Conservation (phyloP, 2,329 filamentous ascomycete genomes). For the Calycina herbarum region DNA sequence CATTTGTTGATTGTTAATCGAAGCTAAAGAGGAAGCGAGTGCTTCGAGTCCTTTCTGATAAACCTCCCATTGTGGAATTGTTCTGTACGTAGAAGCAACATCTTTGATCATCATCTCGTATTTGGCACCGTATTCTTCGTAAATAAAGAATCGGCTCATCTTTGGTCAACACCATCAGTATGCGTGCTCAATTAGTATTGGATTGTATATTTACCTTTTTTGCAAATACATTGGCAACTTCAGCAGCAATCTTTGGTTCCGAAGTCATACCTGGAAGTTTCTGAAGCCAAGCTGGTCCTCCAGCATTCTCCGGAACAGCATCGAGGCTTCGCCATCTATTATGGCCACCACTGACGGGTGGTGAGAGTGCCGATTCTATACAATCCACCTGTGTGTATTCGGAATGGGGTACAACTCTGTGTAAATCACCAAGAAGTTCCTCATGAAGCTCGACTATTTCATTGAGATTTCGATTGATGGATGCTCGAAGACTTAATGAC, state of each 20-base stretch:
- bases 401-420: constrained; percentile 68
- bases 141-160: constrained; percentile 80
- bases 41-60: constrained; percentile 87
- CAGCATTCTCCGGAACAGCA: constrained; percentile 38
- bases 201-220: constrained; percentile 49
- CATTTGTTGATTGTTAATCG: constrained; percentile 63
- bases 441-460: constrained; percentile 84
- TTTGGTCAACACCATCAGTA: constrained; percentile 39
- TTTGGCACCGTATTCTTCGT: constrained; percentile 89
- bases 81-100: constrained; percentile 66
- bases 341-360: constrained; percentile 36
- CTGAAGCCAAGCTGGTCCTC: constrained; percentile 45
- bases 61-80: constrained; percentile 70
- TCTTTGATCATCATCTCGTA: constrained; percentile 85
- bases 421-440: constrained; percentile 73
- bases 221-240: constrained; percentile 61
- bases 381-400: constrained; percentile 54
- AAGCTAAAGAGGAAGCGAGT: constrained; percentile 71
- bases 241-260: constrained; percentile 59
- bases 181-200: neutral
- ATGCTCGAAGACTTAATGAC: constrained; percentile 64
- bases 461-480: constrained; percentile 76
- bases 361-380: constrained; percentile 12
- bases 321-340: constrained; percentile 48
- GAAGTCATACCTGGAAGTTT: constrained; percentile 53